These are phyloP conservation scores for Saturnispora saitoi DNA, from an alignment of 805 yeast genomes.

Conservation along the genomic window DNA sequence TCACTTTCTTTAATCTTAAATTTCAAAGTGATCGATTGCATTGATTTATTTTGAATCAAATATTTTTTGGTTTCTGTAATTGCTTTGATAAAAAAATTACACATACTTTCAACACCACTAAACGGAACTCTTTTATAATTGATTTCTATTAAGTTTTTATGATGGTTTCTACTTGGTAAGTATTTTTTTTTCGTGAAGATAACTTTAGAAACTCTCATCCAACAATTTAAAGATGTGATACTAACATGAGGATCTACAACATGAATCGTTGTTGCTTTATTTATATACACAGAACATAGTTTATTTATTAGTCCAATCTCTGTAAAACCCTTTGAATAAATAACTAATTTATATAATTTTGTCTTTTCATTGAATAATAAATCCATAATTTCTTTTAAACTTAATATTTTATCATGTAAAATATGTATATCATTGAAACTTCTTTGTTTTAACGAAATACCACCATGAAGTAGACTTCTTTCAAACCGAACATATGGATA, in stretches of 20 bases:
- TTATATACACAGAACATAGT: not conserved
- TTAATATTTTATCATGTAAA: not conserved
- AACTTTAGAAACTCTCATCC: constrained; percentile 2
- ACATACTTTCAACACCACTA: constrained; percentile 3
- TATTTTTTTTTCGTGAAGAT: not conserved
- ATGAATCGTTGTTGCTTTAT: not conserved
- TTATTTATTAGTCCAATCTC: not conserved
- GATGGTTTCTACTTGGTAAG: not conserved
- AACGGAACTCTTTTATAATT: not conserved
- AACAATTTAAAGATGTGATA: not conserved
- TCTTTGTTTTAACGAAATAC: not conserved
- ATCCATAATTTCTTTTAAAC: not conserved
- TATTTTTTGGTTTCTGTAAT: not conserved
- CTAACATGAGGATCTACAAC: constrained; percentile 1
- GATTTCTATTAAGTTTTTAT: not conserved
- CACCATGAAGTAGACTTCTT: not conserved
- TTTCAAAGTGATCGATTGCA: not conserved
- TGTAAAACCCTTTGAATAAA: not conserved
- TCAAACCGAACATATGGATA: constrained; percentile 6
- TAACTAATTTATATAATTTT: not conserved
- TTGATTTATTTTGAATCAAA: not conserved
- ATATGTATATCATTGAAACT: constrained; percentile 2
- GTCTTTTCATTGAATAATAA: constrained; percentile 1
- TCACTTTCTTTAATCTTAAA: not conserved
- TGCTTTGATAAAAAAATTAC: constrained; percentile 3